These are phyloP conservation scores for Cystobasidium slooffiae DNA, from an alignment of 1,284 basidiomycete genomes.

Conservation along the genomic window DNA sequence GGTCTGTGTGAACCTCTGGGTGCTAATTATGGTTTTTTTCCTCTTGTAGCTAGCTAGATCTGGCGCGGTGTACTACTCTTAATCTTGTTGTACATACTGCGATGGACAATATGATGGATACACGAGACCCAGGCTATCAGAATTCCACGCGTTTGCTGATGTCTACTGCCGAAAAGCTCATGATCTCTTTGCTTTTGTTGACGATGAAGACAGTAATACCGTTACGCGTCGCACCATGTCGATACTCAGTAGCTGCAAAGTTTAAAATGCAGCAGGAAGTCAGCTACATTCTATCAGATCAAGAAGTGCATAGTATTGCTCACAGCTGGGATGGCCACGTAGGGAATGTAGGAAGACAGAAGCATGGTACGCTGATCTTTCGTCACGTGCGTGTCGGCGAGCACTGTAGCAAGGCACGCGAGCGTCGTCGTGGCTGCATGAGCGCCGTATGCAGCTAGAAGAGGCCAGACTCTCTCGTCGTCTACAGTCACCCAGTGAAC, in stretches of 20 bases:
- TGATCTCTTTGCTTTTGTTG: not conserved
- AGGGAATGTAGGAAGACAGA: slow-evolving; percentile 30
- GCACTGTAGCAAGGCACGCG: slow-evolving; percentile 25
- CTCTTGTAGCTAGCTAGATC: not conserved
- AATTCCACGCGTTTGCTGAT: no score
- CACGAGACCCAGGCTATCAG: no score
- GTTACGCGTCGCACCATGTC: slow-evolving; percentile 24
- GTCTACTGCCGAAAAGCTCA: not conserved
- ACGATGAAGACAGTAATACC: not conserved
- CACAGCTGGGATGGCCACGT: slow-evolving; percentile 28
- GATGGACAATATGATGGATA: no score
- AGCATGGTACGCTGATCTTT: slow-evolving; percentile 26
- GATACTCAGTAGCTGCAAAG: slow-evolving; percentile 10
- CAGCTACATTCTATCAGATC: not conserved
- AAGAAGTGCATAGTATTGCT: not conserved
- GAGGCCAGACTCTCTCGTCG: slow-evolving; percentile 19
- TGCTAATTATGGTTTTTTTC: not conserved
- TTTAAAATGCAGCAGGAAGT: not conserved
- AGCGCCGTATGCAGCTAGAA: slow-evolving; percentile 22
- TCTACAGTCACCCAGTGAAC: not conserved
- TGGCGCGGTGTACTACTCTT: not conserved
- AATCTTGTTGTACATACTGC: not conserved
- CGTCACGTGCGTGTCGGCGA: slow-evolving; percentile 11
- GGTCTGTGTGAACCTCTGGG: not conserved
- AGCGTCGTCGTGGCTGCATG: slow-evolving; percentile 39